Conservation (phyloP, 345 rosid genomes). For the Anastatica hierochuntica region DNA sequence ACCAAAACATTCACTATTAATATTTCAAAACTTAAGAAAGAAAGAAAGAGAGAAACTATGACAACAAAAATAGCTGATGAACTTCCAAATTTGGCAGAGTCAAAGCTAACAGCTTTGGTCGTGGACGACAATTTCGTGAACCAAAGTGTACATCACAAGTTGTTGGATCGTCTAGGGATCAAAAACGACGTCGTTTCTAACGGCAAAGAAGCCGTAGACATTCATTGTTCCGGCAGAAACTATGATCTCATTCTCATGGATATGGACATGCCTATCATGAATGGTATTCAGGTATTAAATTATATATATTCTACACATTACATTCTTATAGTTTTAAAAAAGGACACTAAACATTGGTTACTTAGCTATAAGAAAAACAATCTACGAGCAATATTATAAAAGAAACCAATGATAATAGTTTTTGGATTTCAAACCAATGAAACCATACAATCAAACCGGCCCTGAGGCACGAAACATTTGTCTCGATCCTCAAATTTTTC, state of each 20-base stretch:
- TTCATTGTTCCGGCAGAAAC: conserved; percentile 40
- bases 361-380: neutral
- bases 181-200: conserved; percentile 37
- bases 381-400: too few relatives aligned
- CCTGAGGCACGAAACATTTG: too few relatives aligned
- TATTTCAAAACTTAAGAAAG: too few relatives aligned
- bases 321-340: neutral
- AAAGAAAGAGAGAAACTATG: neutral
- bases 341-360: too few relatives aligned
- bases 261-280: conserved; percentile 82
- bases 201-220: conserved; percentile 70
- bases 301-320: neutral
- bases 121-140: conserved; percentile 51
- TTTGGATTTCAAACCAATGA: too few relatives aligned
- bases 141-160: conserved; percentile 40
- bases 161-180: conserved; percentile 46
- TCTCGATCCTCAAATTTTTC: too few relatives aligned
- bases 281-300: conserved; percentile 60
- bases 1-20: too few relatives aligned
- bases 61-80: neutral
- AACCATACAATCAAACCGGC: too few relatives aligned
- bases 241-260: conserved; percentile 88
- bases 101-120: conserved; percentile 43
- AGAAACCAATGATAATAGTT: too few relatives aligned
- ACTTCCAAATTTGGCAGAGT: conserved; percentile 12